Evolutionary conservation across 1,139 yeast genomes (phyloP).

Genomic region (Pichia cactophila): DNA sequence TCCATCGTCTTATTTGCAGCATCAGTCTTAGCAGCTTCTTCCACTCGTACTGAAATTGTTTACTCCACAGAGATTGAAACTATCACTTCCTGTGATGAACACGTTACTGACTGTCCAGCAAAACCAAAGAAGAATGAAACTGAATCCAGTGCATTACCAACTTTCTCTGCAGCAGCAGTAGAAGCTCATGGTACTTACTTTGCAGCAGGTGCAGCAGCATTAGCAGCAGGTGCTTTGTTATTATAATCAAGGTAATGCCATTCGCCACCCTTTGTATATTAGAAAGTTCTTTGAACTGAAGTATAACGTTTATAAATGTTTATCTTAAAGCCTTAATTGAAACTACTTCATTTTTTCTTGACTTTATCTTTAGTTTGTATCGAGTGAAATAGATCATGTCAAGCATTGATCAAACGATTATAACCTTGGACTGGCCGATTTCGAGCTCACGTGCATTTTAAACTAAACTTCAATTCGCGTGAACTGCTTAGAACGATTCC

Average conservation of each 20-base stretch:
- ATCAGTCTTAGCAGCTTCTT: constrained; percentile 17
- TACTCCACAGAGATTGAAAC: constrained; percentile 17
- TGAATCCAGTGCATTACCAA: constrained; percentile 10
- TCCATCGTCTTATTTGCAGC: constrained; percentile 17
- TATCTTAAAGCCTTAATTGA: too few species aligned
- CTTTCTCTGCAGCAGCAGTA: constrained; percentile 20
- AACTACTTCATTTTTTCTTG: too few species aligned
- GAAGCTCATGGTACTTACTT: constrained; percentile 17
- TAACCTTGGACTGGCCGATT: too few species aligned
- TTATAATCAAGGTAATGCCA: constrained; percentile 10
- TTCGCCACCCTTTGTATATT: not conserved
- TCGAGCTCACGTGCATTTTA: too few species aligned
- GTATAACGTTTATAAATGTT: too few species aligned
- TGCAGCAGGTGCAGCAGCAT: constrained; percentile 24
- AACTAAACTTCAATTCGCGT: too few species aligned
- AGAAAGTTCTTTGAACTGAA: not conserved
- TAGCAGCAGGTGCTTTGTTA: constrained; percentile 24
- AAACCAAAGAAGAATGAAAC: constrained; percentile 7
- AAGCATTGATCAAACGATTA: too few species aligned
- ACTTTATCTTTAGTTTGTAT: too few species aligned
- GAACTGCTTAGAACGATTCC: too few species aligned
- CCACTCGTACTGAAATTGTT: constrained; percentile 10
- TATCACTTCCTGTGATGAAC: constrained; percentile 18
- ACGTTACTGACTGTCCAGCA: constrained; percentile 17
- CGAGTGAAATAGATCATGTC: too few species aligned